Conservation (phyloP, 1,284 basidiomycete species). For the Sutorius eximius region DNA sequence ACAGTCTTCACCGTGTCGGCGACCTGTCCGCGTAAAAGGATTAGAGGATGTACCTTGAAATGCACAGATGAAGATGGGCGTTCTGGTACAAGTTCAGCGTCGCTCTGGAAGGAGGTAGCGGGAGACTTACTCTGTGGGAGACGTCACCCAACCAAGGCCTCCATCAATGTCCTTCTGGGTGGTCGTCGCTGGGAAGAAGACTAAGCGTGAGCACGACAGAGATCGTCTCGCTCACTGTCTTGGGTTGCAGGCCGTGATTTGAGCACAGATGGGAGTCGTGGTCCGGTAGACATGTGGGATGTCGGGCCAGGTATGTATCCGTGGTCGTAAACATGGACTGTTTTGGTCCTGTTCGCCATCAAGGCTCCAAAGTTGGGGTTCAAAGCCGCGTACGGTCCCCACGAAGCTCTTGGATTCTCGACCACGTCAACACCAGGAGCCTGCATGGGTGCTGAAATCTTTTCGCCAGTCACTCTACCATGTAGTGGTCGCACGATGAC, state of each 20-base stretch:
- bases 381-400: no score
- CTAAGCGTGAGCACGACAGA: background rate
- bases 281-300: conserved; percentile 24
- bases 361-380: no score
- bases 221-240: conserved; percentile 43
- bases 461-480: conserved; percentile 52
- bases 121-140: conserved; percentile 29
- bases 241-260: conserved; percentile 50
- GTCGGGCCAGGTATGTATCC: no score
- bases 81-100: conserved; percentile 19
- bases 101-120: background rate
- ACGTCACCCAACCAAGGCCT: conserved; percentile 30
- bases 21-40: background rate
- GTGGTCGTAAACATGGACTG: background rate
- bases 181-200: conserved; percentile 16
- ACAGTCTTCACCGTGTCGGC: conserved; percentile 48
- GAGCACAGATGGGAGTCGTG: conserved; percentile 54
- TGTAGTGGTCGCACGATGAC: conserved; percentile 42
- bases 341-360: background rate
- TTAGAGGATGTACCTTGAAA: conserved; percentile 25
- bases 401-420: background rate
- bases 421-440: background rate
- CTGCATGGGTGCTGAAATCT: conserved; percentile 29
- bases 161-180: conserved; percentile 26
- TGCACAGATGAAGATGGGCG: conserved; percentile 32